Conservation (phyloP, 257 asterid species). For the Nicotiana tomentosiformis region DNA sequence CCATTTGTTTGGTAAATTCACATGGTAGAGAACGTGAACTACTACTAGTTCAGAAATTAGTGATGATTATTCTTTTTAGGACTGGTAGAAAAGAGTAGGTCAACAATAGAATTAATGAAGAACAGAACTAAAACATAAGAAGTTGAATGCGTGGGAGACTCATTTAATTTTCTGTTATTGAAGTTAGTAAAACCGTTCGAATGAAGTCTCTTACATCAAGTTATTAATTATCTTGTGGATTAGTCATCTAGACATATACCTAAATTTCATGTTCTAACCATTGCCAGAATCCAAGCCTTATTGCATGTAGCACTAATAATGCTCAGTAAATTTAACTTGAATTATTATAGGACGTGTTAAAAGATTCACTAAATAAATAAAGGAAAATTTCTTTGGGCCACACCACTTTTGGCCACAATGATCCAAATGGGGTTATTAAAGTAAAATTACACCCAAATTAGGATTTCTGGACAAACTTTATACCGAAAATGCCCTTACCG, state of each 20-base stretch:
- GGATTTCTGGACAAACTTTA: too few relatives aligned
- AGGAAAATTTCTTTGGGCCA: too few relatives aligned
- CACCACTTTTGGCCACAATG: too few relatives aligned
- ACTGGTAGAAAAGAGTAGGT: background rate
- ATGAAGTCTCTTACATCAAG: background rate
- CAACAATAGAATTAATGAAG: constrained; percentile 14
- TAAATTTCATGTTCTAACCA: constrained; percentile 30
- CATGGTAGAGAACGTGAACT: constrained; percentile 48
- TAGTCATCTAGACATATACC: constrained; percentile 1
- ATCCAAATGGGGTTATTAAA: too few relatives aligned
- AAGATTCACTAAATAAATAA: too few relatives aligned
- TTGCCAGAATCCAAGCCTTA: constrained; percentile 33
- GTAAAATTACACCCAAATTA: too few relatives aligned
- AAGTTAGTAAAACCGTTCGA: constrained; percentile 49
- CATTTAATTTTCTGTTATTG: constrained; percentile 2
- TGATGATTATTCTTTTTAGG: constrained; percentile 5
- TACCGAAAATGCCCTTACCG: too few relatives aligned
- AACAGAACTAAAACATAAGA: background rate
- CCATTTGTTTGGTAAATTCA: constrained; percentile 26
- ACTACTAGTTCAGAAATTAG: background rate
- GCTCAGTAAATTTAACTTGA: too few relatives aligned
- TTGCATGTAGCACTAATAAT: constrained; percentile 32
- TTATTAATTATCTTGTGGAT: background rate
- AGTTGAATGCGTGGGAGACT: background rate
- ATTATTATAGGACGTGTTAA: too few relatives aligned